A percentile compares a stretch with the other conserved stretches of the same genome.
These are phyloP conservation scores for Tuber umbilicatum DNA, from an alignment of 495 filamentous ascomycete species.

Conservation along the genomic window DNA sequence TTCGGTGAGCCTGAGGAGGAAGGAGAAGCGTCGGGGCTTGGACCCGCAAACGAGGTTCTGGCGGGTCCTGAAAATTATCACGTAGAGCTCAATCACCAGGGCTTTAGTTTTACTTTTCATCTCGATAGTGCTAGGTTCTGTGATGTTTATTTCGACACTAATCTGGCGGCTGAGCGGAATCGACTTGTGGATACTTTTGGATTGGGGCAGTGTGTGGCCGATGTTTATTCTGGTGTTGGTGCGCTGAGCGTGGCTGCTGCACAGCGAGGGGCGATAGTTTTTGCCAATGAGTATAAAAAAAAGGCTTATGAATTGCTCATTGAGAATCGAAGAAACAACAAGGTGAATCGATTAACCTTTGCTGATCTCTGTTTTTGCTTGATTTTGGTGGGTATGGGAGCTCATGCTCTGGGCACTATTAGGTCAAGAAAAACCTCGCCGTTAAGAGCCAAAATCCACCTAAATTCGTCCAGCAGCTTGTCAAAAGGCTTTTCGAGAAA, in stretches of 20 bases:
- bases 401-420: slow-evolving; percentile 12
- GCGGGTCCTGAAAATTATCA: slow-evolving; percentile 70
- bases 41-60: slow-evolving; percentile 64
- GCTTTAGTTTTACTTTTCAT: slow-evolving; percentile 61
- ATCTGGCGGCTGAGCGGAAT: slow-evolving; percentile 78
- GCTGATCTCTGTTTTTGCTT: background rate
- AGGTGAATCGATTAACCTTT: slow-evolving; percentile 53
- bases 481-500: slow-evolving; percentile 54
- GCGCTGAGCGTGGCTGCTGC: slow-evolving; percentile 89
- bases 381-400: background rate
- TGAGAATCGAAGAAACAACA: slow-evolving; percentile 67
- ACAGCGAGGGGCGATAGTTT: slow-evolving; percentile 79
- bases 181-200: slow-evolving; percentile 68
- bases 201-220: slow-evolving; percentile 78
- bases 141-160: slow-evolving; percentile 72
- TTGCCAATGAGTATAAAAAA: slow-evolving; percentile 92
- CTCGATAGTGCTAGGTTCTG: slow-evolving; percentile 58
- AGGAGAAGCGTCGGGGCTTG: slow-evolving; percentile 72
- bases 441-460: slow-evolving; percentile 71
- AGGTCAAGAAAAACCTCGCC: slow-evolving; percentile 64
- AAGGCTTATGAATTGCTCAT: slow-evolving; percentile 65
- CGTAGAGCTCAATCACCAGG: slow-evolving; percentile 60
- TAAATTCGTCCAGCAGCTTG: slow-evolving; percentile 66
- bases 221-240: slow-evolving; percentile 94
- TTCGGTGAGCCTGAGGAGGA: slow-evolving; percentile 89